Evolutionary conservation across 208 protist species (phyloP), one percentile per base, ranked within the genome.

Genomic region (Leishmania guyanensis): DNA sequence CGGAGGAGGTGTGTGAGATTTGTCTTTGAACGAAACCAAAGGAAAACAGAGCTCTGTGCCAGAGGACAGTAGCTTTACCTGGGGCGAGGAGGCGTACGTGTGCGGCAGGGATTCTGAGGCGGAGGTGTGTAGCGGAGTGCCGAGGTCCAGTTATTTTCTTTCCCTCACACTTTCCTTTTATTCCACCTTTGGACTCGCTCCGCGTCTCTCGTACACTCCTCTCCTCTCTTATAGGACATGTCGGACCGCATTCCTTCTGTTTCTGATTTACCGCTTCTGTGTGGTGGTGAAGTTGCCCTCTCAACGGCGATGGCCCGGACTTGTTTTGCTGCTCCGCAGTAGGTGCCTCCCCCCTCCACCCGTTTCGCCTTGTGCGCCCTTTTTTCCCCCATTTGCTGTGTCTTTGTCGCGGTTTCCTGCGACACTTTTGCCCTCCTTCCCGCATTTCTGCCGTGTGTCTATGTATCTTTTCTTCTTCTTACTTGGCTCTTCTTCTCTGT

Each of bases 261-360:
- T 46, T 46, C 43, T 46, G 43, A 46, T 46, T 46, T 46, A 46
- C 26, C 43, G 12, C 14, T 75, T 54, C 43, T 77, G 20, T 65
- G 39, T 65, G 22, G 56, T 50, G 39, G 50, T 33, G 75, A 78
- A n/a, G 10, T 68, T 12, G 51, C 39, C 0, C 46, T 39, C 26
- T 81, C 65, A 75, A 69, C 22, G 20, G 56, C 62, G 68, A 69
- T 81, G 66, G 51, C 43, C 65, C 56, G 39, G 60, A 58, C 75
- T 86, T 48, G 64, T 80, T 48, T 65, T 78, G 60, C 36, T 22
- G 26, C 6, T 65, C 39, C 43, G 43, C 43, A 46, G 43, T 46
- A 46, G 43, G 33, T 17, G 20, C 12, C 51, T 48, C 20, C 56
- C 29, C 70, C 56, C 56, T 29, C 56, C 65, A n/a, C 65, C 65